Evolutionary conservation across 2,329 filamentous ascomycete genomes (phyloP).

Genomic region (Hawksworthiomyces lignivorus): DNA sequence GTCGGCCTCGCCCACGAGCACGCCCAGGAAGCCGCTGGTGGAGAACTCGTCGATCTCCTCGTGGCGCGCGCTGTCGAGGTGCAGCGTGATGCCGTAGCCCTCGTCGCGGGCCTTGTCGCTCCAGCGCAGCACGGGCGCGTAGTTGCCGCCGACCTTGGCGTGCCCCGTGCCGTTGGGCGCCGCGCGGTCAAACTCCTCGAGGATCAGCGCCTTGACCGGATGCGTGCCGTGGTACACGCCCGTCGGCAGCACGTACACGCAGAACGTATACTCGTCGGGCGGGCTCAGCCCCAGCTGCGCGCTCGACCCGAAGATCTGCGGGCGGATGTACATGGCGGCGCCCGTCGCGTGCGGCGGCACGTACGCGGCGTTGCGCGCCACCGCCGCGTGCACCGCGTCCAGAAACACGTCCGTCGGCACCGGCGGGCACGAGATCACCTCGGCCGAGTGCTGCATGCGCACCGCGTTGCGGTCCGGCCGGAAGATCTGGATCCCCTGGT

Average conservation of each 20-base stretch:
- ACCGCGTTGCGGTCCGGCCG: slow-evolving; percentile 76
- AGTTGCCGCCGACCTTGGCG: slow-evolving; percentile 95
- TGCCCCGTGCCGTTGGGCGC: slow-evolving; percentile 86
- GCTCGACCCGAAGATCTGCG: slow-evolving; percentile 77
- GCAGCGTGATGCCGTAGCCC: slow-evolving; percentile 90
- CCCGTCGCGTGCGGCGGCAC: slow-evolving; percentile 86
- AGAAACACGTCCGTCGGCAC: slow-evolving; percentile 73
- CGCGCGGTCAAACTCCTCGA: slow-evolving; percentile 88
- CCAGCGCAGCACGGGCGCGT: slow-evolving; percentile 82
- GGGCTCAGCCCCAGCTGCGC: slow-evolving; percentile 81
- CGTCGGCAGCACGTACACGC: slow-evolving; percentile 82
- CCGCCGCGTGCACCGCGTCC: slow-evolving; percentile 68
- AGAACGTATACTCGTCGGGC: slow-evolving; percentile 87
- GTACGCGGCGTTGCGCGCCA: slow-evolving; percentile 80
- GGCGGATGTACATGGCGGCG: slow-evolving; percentile 87
- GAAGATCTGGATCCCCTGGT: slow-evolving; percentile 72
- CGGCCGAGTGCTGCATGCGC: slow-evolving; percentile 78
- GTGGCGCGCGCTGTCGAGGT: slow-evolving; percentile 78
- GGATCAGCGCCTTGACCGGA: slow-evolving; percentile 77
- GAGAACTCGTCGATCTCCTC: slow-evolving; percentile 93
- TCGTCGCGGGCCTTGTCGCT: slow-evolving; percentile 71
- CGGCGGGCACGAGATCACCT: slow-evolving; percentile 73
- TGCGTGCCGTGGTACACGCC: slow-evolving; percentile 89
- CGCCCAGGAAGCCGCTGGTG: slow-evolving; percentile 87
- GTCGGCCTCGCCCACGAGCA: slow-evolving; percentile 47